Conservation (phyloP, 805 yeast genomes). For the Wickerhamiella shivajii region DNA sequence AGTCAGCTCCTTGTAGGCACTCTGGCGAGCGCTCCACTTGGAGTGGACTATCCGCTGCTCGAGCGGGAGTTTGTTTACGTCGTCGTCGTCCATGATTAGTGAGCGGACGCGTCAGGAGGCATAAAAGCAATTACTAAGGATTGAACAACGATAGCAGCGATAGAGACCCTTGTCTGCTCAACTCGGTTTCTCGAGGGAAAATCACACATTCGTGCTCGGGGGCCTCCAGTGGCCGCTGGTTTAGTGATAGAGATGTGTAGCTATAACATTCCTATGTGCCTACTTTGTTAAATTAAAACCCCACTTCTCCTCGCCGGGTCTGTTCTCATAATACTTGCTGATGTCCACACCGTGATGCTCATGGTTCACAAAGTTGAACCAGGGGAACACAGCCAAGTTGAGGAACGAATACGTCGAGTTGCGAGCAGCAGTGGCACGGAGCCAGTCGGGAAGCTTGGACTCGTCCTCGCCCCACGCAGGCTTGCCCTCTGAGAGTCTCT, state of each 20-base stretch:
- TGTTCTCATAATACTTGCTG: slow-evolving; percentile 35
- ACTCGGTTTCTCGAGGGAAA: too few species aligned
- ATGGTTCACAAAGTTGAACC: slow-evolving; percentile 72
- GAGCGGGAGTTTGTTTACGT: slow-evolving; percentile 47
- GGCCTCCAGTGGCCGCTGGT: too few species aligned
- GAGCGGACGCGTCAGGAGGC: too few species aligned
- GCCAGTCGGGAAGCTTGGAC: slow-evolving; percentile 48
- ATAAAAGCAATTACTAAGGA: too few species aligned
- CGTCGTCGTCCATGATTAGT: slow-evolving; percentile 34
- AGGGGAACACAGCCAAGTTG: slow-evolving; percentile 48
- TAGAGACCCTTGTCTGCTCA: too few species aligned
- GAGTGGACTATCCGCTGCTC: slow-evolving; percentile 54
- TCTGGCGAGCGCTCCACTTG: slow-evolving; percentile 74
- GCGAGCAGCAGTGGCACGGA: slow-evolving; percentile 62
- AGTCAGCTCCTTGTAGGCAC: slow-evolving; percentile 59
- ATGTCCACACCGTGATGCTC: slow-evolving; percentile 71
- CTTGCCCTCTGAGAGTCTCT: slow-evolving; percentile 45
- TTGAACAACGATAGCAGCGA: too few species aligned
- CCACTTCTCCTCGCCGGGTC: slow-evolving; percentile 45
- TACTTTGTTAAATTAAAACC: slow-evolving; percentile 27
- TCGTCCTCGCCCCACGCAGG: slow-evolving; percentile 45
- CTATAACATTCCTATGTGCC: too few species aligned
- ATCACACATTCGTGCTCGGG: too few species aligned
- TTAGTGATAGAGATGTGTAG: too few species aligned
- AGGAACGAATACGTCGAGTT: slow-evolving; percentile 60